Evolutionary conservation across 2,329 filamentous ascomycete genomes (phyloP), one percentile per base, ranked within the genome.

Genomic region (Diaporthe ilicicola): DNA sequence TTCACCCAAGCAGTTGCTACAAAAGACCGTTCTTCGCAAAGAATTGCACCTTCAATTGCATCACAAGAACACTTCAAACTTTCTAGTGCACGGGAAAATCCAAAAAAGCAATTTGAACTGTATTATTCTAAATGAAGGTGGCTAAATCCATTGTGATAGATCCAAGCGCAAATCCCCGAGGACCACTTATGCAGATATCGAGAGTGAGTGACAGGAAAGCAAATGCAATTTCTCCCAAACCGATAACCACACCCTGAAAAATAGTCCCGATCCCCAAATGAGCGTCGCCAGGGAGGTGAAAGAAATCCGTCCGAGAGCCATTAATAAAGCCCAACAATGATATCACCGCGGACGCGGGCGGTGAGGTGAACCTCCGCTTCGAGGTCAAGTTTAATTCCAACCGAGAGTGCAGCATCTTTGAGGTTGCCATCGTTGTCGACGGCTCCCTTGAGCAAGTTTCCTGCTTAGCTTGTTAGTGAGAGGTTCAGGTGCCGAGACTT

Each of bases 301-400:
- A 67, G 27, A 27, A 53, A 17, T 53, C 34, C 24, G 54, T 51
- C 29, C 54, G 37, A 4, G 70, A 70, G 6, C 51, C 48, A 4
- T 61, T 64, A 89, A 78, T 89, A 89, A 75, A 90, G 79, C 55
- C 87, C 88, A 73, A 91, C 84, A 24, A 86, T 84, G 75, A 90
- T 89, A 77, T 91, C 89, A 83, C 89, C 88, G 56, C 87, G 83
- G 72, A 90, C 83, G 65, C 88, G 80, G 61, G 89, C 88, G 22
- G 88, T 90, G 73, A 90, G 79, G 77, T 91, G 88, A 53, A 90
- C 86, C 77, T 90, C 88, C 17, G 88, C 88, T 78, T 91, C 88
- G 24, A 90, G 80, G 76, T 91, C 89, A 44, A 91, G 82, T 82
- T 91, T 90, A 81, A 90, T 90, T 69, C 88, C 88, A 46, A 91